Evolutionary conservation across 2,329 filamentous ascomycete species (phyloP).

Genomic region (Phialophora tarda): DNA sequence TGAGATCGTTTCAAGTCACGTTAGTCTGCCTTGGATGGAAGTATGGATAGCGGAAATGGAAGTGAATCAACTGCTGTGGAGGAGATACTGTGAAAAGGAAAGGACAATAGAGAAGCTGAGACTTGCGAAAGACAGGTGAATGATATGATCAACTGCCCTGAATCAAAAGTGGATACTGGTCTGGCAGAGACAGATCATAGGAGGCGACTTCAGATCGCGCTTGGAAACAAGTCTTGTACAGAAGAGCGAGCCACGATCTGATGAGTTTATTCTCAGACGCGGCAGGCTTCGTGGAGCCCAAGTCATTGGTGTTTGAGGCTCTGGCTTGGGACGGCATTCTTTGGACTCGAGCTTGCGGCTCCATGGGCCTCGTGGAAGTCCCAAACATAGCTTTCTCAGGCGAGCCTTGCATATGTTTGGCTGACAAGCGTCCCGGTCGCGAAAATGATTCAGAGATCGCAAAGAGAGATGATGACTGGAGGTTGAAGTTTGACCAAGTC

Average conservation of each 20-base stretch:
- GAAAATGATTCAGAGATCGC: constrained; percentile 9
- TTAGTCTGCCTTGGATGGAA: neutral
- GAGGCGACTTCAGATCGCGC: neutral
- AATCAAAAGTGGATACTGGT: constrained; percentile 5
- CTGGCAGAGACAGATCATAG: constrained; percentile 8
- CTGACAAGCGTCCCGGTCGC: constrained; percentile 6
- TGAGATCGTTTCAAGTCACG: constrained; percentile 11
- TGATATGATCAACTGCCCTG: neutral
- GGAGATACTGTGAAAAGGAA: constrained; percentile 1
- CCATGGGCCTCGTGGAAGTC: neutral
- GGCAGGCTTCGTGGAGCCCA: neutral
- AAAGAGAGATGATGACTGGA: constrained; percentile 17
- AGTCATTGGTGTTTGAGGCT: constrained; percentile 23
- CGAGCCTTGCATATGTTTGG: neutral
- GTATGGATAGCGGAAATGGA: neutral
- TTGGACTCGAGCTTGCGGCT: constrained; percentile 10
- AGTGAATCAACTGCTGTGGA: constrained; percentile 3
- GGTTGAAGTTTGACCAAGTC: neutral
- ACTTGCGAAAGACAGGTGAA: constrained; percentile 4
- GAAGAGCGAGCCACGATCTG: neutral
- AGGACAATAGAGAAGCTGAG: constrained; percentile 15
- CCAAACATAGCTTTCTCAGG: constrained; percentile 22
- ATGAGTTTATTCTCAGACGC: constrained; percentile 16
- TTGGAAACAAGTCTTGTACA: constrained; percentile 3
- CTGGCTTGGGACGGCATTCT: constrained; percentile 16